A percentile compares a stretch with the other conserved stretches of the same genome.
Evolutionary conservation across 371 early-diverging fungal genomes (phyloP).

Genomic region (Mortierella sp.): DNA sequence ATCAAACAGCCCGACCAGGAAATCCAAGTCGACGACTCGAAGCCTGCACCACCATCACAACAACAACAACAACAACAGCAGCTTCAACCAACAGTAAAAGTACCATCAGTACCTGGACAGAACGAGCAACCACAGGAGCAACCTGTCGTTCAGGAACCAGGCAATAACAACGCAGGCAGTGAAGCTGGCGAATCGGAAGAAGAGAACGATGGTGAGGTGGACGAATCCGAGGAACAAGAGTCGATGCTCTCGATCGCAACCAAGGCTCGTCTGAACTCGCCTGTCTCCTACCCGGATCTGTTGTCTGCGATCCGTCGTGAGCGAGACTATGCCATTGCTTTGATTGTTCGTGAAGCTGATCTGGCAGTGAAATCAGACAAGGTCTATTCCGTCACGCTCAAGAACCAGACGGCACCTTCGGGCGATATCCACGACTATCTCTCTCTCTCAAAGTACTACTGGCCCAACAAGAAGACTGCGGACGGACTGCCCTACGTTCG

Average conservation of each 20-base stretch:
- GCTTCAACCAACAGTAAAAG: constrained; percentile 3
- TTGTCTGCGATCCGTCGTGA: constrained; percentile 33
- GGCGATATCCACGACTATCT: constrained; percentile 62
- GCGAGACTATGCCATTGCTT: constrained; percentile 32
- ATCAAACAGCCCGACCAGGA: background rate
- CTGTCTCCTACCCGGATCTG: constrained; percentile 24
- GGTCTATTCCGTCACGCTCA: constrained; percentile 58
- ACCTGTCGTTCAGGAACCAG: constrained; percentile 1
- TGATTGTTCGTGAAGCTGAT: constrained; percentile 36
- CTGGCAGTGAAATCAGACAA: constrained; percentile 34
- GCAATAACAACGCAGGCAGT: constrained; percentile 8
- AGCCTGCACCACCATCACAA: background rate
- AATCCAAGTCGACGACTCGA: background rate
- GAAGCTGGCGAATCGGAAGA: constrained; percentile 1
- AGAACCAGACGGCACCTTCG: constrained; percentile 54
- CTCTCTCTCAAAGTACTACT: constrained; percentile 62
- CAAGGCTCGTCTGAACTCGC: constrained; percentile 10
- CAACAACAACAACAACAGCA: constrained; percentile 3
- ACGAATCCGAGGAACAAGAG: constrained; percentile 4
- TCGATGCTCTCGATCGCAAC: constrained; percentile 11
- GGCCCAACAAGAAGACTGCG: constrained; percentile 53
- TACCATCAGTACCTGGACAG: background rate
- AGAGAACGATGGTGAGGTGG: constrained; percentile 4
- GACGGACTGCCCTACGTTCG: constrained; percentile 57
- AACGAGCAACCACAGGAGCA: background rate